Evolutionary conservation across 345 rosid genomes (phyloP).

Genomic region (Camelina sativa): DNA sequence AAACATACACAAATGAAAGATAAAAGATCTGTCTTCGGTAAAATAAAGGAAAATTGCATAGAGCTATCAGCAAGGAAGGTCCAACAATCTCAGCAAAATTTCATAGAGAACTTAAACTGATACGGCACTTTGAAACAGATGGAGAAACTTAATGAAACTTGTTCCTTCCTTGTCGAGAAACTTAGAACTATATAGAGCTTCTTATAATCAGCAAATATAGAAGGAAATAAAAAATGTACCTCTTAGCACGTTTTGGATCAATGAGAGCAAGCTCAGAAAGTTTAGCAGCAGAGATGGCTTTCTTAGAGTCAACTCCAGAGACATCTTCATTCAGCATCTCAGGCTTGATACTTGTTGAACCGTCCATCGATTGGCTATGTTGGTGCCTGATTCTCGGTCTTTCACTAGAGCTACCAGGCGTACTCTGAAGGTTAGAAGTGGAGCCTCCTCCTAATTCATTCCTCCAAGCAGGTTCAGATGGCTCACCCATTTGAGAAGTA

Average conservation of each 20-base stretch:
- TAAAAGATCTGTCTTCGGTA: too few relatives aligned
- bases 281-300: constrained; percentile 86
- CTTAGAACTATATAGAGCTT: not conserved
- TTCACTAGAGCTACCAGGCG: constrained; percentile 55
- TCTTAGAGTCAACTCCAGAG: constrained; percentile 70
- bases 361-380: constrained; percentile 96
- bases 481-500: constrained; percentile 63
- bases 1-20: not conserved
- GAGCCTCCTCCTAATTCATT: constrained; percentile 23
- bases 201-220: not conserved
- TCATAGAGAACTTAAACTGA: too few relatives aligned
- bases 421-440: constrained; percentile 42
- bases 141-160: too few relatives aligned
- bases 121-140: too few relatives aligned
- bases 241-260: constrained; percentile 98
- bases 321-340: constrained; percentile 85
- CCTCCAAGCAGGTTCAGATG: constrained; percentile 41
- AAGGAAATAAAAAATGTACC: constrained; percentile 49
- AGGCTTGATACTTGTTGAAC: constrained; percentile 69
- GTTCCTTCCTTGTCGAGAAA: not conserved
- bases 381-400: constrained; percentile 92
- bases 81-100: too few relatives aligned
- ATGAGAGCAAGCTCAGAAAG: constrained; percentile 98
- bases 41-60: too few relatives aligned
- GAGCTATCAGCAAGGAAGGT: too few relatives aligned